Conservation (phyloP, 2,329 filamentous ascomycete genomes). For the Cytospora piceicola region DNA sequence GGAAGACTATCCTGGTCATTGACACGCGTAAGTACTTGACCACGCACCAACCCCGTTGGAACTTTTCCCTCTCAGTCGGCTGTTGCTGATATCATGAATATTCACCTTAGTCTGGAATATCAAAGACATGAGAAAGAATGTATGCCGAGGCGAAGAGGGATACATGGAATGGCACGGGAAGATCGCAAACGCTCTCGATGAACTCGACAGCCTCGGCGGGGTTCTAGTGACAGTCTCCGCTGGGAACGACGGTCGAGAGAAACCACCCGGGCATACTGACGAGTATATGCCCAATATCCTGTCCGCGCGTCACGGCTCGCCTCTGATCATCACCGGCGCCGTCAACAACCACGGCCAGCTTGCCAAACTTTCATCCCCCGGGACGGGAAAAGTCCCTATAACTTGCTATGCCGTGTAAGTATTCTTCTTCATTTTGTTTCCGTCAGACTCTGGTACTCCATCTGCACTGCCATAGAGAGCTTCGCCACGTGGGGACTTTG, state of each 20-base stretch:
- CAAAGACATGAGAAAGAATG: slow-evolving; percentile 3
- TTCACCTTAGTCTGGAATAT: slow-evolving; percentile 7
- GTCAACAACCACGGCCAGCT: slow-evolving; percentile 21
- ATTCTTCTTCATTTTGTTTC: no score
- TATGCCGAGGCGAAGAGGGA: neutral
- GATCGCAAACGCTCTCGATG: neutral
- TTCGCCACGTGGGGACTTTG: neutral
- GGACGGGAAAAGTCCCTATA: neutral
- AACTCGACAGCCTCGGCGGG: slow-evolving; percentile 8
- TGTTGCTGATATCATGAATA: neutral
- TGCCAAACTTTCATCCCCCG: slow-evolving; percentile 14
- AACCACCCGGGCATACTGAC: neutral
- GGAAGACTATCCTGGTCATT: slow-evolving; percentile 19
- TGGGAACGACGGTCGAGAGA: slow-evolving; percentile 14
- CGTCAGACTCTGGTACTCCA: neutral
- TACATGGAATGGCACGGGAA: slow-evolving; percentile 1
- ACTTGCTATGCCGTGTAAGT: slow-evolving; percentile 16
- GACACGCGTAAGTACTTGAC: slow-evolving; percentile 15
- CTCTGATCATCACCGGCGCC: slow-evolving; percentile 19
- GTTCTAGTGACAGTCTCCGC: slow-evolving; percentile 13
- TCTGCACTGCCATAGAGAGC: neutral
- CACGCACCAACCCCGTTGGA: no score
- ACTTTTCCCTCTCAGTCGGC: neutral
- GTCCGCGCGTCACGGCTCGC: neutral
- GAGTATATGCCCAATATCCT: slow-evolving; percentile 20